Base-by-base conservation (phyloP, 495 filamentous ascomycete genomes). In the Aspergillus ellipticus region DNA sequence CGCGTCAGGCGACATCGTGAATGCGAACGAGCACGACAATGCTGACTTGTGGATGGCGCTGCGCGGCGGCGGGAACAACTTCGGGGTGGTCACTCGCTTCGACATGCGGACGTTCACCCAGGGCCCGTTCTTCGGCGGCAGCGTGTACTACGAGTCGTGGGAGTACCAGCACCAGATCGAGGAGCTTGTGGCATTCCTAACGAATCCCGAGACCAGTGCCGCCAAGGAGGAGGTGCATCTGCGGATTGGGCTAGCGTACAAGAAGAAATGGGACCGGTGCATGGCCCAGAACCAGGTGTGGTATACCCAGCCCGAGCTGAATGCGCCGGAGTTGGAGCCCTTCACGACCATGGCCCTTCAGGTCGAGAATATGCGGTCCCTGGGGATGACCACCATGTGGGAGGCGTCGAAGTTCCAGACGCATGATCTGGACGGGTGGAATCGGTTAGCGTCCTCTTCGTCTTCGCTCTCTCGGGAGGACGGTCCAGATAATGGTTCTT, bases 21-120 rank as follows among this genome's bases (percentile, higher is more conserved):
- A 77, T 28, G 78, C 73, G 46, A 81, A 74, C 49, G 56, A 57
- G 0, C 51, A 59, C 0, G 57, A 60, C 0, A 68, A 79, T 50
- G 7, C 26, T 20, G 63, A 67, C 33, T 59, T 72, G 11, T 70
- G 60, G 56, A 17, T 43, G 3, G 63, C 63, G 1, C 54, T 73
- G 4, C 62, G 65, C 39, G 66, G 70, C 35, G 65, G 65, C 1
- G 56, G 54, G 3, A 47, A 50, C 48, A 57, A 57, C 48, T 57
- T 57, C 26, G 55, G 46, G 11, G 22, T 57, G 8, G 41, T 57
- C 2, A 57, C 55, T 0, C 39, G 41, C n/a, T 57, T 52, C 33
- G 37, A 52, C 19, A 45, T 57, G 48, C 19, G 16, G 0, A 57
- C 46, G 15, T 51, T 57, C 19, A 48, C 48, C 3, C 7, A 19